Base-by-base conservation (phyloP, 2,329 filamentous ascomycete genomes). In the Dryadomyces quercus-mongolicae region DNA sequence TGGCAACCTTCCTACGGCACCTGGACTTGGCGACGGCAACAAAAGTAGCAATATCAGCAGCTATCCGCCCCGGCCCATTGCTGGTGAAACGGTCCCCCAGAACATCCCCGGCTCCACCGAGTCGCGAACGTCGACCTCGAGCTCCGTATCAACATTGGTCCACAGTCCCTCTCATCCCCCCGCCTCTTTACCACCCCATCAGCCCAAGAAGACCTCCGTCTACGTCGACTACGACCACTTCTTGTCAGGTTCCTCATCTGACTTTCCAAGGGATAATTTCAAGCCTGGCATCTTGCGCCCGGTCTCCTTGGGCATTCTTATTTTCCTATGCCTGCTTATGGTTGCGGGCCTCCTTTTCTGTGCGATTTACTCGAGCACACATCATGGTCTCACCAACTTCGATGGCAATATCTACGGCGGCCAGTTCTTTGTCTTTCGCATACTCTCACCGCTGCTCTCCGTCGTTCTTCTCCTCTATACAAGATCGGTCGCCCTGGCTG, bases 341-440 rank as follows among this genome's bases (percentile, higher is more conserved):
- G 77, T 86, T 48, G 79, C 76, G 0, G 86, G 76, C 8, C 75
- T 95, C 51, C 75, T 88, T 25, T 84, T 91, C 65, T 82, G 80
- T 59, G 87, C 86, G 55, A 70, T 86, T 40, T 89, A 81, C 70
- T 88, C 86, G 12, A 68, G 74, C 42, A 66, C 69, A 5, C 74
- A 84, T 59, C 67, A 74, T 10, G 88, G 88, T 0, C 70, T 96
- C 13, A 82, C 79, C 64, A 68, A 75, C 3, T 95, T 91, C 65
- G 71, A 72, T 38, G 76, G 76, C 48, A 74, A 70, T 34, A 84
- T 89, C 55, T 85, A 86, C 57, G 85, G 84, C 51, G 76, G 76
- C 9, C 77, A 83, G 59, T 95, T 94, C 68, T 95, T 96, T 66
- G 68, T 94, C 49, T 93, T 95, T 66, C 80, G 89, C 57, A 88